Conservation (phyloP, 1,139 yeast species). For the Candida sojae region DNA sequence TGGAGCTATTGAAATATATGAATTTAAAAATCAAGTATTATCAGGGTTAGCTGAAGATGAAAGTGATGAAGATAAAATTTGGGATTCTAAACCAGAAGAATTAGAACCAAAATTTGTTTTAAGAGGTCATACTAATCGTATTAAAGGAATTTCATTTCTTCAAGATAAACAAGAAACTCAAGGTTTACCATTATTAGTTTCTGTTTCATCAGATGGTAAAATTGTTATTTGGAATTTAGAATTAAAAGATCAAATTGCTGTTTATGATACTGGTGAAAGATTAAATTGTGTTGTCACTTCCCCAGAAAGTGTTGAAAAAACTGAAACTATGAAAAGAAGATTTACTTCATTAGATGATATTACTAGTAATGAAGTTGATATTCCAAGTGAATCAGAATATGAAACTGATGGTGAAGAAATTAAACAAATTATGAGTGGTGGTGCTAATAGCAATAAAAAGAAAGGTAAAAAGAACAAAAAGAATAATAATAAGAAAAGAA, state of each 20-base stretch:
- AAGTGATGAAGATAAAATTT: constrained; percentile 26
- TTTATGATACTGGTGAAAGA: constrained; percentile 90
- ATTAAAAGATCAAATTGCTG: constrained; percentile 77
- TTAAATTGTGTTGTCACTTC: constrained; percentile 82
- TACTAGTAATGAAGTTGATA: constrained; percentile 20
- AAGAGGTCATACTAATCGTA: constrained; percentile 81
- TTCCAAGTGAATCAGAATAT: constrained; percentile 63
- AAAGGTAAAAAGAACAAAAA: constrained; percentile 35
- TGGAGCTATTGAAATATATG: constrained; percentile 67
- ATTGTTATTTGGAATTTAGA: constrained; percentile 86
- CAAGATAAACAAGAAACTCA: constrained; percentile 38
- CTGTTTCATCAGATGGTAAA: constrained; percentile 91
- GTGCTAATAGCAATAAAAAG: constrained; percentile 44
- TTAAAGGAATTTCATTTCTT: constrained; percentile 70
- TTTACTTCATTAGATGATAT: constrained; percentile 37
- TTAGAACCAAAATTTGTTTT: constrained; percentile 55
- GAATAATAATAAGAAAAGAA: constrained; percentile 37
- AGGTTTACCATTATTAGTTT: constrained; percentile 55
- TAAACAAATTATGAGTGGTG: constrained; percentile 44
- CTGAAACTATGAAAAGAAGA: constrained; percentile 71
- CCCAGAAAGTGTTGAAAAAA: constrained; percentile 76
- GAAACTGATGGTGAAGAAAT: constrained; percentile 62
- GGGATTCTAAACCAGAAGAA: constrained; percentile 32
- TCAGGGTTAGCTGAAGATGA: background rate
- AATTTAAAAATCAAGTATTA: constrained; percentile 12